A percentile compares a stretch with the other conserved stretches of the same genome.
Conservation (phyloP, 352 stramenopile genomes). For the Pythium phragmiticola region DNA sequence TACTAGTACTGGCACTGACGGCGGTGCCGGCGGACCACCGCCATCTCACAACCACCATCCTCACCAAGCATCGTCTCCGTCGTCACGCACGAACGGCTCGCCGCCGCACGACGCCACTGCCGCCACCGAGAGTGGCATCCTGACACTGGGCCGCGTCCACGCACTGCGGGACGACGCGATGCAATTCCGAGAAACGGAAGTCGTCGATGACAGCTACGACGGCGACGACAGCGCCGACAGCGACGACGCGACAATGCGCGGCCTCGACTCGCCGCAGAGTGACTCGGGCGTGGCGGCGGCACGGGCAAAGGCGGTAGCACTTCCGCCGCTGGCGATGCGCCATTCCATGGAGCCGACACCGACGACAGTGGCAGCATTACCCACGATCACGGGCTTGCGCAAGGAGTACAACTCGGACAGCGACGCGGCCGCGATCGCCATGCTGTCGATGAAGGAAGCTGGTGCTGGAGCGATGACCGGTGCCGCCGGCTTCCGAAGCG, state of each 20-base stretch:
- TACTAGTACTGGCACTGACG: conserved; percentile 1
- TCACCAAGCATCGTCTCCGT: background rate
- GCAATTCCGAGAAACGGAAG: conserved; percentile 64
- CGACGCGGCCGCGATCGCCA: conserved; percentile 69
- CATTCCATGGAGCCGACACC: conserved; percentile 14
- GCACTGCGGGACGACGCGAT: conserved; percentile 71
- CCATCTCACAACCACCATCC: conserved; percentile 1
- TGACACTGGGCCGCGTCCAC: conserved; percentile 75
- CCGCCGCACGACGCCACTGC: too few species aligned
- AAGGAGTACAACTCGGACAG: conserved; percentile 67
- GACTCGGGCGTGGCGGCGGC: background rate
- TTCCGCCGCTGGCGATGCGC: conserved; percentile 9
- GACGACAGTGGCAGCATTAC: background rate
- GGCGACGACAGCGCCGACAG: conserved; percentile 35
- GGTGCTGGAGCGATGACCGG: background rate
- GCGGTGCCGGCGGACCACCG: background rate
- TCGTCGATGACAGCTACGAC: conserved; percentile 59
- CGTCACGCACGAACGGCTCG: background rate
- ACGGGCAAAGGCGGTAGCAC: background rate
- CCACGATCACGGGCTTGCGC: conserved; percentile 20
- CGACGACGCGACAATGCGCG: conserved; percentile 24
- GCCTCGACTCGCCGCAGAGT: conserved; percentile 14
- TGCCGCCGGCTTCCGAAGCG: conserved; percentile 19
- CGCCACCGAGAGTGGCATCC: conserved; percentile 40
- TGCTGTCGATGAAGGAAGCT: conserved; percentile 78